Conservation (phyloP, 345 rosid species). For the Mercurialis annua region DNA sequence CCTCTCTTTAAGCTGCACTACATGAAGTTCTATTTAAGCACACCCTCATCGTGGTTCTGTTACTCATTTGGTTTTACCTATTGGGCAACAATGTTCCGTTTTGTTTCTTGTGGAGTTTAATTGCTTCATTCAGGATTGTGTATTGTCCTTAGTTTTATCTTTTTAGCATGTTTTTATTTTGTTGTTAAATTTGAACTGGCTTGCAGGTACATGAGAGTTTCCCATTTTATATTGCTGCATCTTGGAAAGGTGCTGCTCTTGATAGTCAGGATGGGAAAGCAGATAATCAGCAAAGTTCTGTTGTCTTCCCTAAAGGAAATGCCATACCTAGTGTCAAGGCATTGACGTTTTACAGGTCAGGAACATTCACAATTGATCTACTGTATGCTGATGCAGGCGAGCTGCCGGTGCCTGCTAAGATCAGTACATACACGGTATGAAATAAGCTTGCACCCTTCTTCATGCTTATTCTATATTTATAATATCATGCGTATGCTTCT, state of each 20-base stretch:
- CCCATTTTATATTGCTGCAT: slow-evolving; percentile 67
- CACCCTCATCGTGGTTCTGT: too few species aligned
- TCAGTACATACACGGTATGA: slow-evolving; percentile 76
- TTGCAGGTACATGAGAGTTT: slow-evolving; percentile 84
- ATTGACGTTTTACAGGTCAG: slow-evolving; percentile 71
- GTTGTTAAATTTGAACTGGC: neutral
- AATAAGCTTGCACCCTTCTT: neutral
- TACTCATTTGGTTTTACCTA: too few species aligned
- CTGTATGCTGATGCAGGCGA: slow-evolving; percentile 63
- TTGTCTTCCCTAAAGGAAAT: slow-evolving; percentile 88
- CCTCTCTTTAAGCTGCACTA: neutral
- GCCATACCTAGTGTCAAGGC: slow-evolving; percentile 83
- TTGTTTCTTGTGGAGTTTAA: too few species aligned
- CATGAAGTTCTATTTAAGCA: neutral
- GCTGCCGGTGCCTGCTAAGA: slow-evolving; percentile 64
- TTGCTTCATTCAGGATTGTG: neutral
- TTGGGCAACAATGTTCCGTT: too few species aligned
- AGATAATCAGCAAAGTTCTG: slow-evolving; percentile 69
- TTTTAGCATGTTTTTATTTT: neutral
- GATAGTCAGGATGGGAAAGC: slow-evolving; percentile 58
- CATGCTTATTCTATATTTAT: too few species aligned
- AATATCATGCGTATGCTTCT: neutral
- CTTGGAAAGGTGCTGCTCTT: slow-evolving; percentile 76
- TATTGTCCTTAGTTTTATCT: neutral
- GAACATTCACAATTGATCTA: slow-evolving; percentile 74